Base-by-base conservation (phyloP, 176 grass and related monocot species). In the Triticum urartu region DNA sequence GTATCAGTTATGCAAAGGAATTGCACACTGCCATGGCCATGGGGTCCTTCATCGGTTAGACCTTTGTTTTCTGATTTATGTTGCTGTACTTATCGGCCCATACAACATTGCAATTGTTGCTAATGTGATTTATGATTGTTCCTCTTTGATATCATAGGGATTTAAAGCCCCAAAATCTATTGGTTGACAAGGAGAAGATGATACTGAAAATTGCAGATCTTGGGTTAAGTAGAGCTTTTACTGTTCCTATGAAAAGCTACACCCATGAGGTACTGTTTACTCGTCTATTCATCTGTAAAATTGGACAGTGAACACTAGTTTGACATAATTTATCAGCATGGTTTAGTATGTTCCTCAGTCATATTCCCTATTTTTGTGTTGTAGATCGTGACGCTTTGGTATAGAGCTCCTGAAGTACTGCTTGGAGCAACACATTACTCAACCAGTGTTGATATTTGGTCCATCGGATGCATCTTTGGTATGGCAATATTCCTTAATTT, bases 171-270 rank as follows among this genome's bases (percentile, higher is more conserved):
- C 97, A 98, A 81, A 98, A 98, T 77, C 91, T 98, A 4, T 60
- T 98, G 91, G 97, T 98, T 14, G 92, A 98, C 82, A 98, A 98
- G 86, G 96, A 98, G 50, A 98, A 95, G 75, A 94, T 94, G 43
- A 91, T 98, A 77, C 39, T 98, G 38, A 98, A 98, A 82, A 98
- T 98, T 78, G 97, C 94, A 2, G 97, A 98, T 86, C 89, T 98
- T 33, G 97, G 97, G 22, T 90, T 98, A 15, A 89, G 97, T 40
- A 90, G 97, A 81, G 79, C 93, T 13, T 95, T 98, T 72, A 94
- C 91, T 25, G 71, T 98, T 67, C 97, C 97, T 68, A 80, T 98
- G 80, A 96, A 94, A 89, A 94, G 97, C n/a, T 98, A 98, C 75
- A 98, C 97, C 13, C 97, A 96, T 83, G 97, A 98, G 92, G 97